phyloP scores from a whole-genome alignment of 2,329 filamentous ascomycete species.

The Lecanicillium sp. region DNA sequence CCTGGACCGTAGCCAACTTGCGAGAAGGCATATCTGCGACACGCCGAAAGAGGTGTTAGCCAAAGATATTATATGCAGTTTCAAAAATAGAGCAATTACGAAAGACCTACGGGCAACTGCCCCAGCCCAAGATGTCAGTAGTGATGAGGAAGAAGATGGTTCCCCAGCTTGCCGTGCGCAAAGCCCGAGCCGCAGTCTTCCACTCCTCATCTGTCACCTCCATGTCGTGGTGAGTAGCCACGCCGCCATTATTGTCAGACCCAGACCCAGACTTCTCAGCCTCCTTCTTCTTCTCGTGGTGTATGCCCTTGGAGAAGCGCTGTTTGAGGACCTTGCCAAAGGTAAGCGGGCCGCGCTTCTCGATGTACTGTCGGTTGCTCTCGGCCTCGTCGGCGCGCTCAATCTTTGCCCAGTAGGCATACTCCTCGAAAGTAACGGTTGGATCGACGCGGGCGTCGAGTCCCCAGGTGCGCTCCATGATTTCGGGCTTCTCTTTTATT shows the following conservation, averaged over 20 bases:
- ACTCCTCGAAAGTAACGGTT: conserved; percentile 13
- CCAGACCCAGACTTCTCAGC: background rate
- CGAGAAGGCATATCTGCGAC: no score
- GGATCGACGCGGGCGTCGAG: conserved; percentile 8
- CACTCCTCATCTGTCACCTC: conserved; percentile 27
- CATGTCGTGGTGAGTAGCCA: background rate
- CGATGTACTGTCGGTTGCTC: conserved; percentile 10
- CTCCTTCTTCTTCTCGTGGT: conserved; percentile 8
- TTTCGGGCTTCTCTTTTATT: no score
- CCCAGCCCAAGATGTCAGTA: conserved; percentile 38
- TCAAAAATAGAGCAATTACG: no score
- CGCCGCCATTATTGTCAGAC: no score
- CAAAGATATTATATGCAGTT: no score
- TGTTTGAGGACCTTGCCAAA: conserved; percentile 10
- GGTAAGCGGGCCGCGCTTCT: conserved; percentile 10
- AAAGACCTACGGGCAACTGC: conserved; percentile 22
- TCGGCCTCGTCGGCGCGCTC: conserved; percentile 13
- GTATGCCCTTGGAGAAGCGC: conserved; percentile 11
- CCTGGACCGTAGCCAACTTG: conserved; percentile 34
- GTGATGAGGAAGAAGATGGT: conserved; percentile 42
- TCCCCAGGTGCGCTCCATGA: no score
- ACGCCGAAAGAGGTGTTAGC: no score
- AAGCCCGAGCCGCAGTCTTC: conserved; percentile 34
- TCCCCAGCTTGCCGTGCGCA: conserved; percentile 37
- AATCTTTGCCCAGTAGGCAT: conserved; percentile 14